A percentile compares a stretch with the other conserved stretches of the same genome.
Conservation (phyloP, 2,329 filamentous ascomycete species). For the Phoma herbarum region DNA sequence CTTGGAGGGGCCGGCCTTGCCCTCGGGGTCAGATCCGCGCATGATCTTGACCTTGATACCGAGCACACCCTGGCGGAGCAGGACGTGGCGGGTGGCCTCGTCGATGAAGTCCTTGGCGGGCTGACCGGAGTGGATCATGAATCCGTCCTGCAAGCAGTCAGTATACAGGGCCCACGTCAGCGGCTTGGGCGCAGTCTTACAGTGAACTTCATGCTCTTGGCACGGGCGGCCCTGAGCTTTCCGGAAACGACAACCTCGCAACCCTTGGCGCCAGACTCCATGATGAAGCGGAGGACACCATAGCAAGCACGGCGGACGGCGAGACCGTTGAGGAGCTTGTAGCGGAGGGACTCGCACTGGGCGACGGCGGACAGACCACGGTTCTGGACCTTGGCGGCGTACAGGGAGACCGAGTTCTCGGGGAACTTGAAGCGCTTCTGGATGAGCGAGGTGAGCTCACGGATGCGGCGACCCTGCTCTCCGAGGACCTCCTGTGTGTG, state of each 20-base stretch:
- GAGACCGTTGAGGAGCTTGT: slow-evolving; percentile 99
- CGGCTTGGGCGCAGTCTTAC: slow-evolving; percentile 58
- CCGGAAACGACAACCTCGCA: slow-evolving; percentile 99
- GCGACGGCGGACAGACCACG: slow-evolving; percentile 99
- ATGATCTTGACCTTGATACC: slow-evolving; percentile 99
- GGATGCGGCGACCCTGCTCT: slow-evolving; percentile 99
- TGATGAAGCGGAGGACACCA: slow-evolving; percentile 99
- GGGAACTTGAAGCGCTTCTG: slow-evolving; percentile 99
- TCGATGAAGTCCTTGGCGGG: slow-evolving; percentile 99
- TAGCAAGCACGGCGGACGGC: slow-evolving; percentile 99
- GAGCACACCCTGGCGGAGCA: slow-evolving; percentile 98
- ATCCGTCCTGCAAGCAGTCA: slow-evolving; percentile 73
- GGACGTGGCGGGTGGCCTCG: slow-evolving; percentile 96
- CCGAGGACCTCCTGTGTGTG: slow-evolving; percentile 99
- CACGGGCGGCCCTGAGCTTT: slow-evolving; percentile 98
- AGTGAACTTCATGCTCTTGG: slow-evolving; percentile 99
- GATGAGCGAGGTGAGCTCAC: slow-evolving; percentile 99
- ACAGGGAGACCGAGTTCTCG: slow-evolving; percentile 99
- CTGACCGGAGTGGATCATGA: slow-evolving; percentile 99
- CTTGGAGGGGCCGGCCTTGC: slow-evolving; percentile 98
- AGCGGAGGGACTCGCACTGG: slow-evolving; percentile 99
- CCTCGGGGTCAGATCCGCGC: slow-evolving; percentile 98
- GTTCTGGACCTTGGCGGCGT: slow-evolving; percentile 99
- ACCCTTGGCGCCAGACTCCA: slow-evolving; percentile 99
- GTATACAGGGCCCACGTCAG: slow-evolving; percentile 10